Evolutionary conservation across 805 yeast genomes (phyloP), one percentile per base, ranked within the genome.

Genomic region (Candida krabiensis): DNA sequence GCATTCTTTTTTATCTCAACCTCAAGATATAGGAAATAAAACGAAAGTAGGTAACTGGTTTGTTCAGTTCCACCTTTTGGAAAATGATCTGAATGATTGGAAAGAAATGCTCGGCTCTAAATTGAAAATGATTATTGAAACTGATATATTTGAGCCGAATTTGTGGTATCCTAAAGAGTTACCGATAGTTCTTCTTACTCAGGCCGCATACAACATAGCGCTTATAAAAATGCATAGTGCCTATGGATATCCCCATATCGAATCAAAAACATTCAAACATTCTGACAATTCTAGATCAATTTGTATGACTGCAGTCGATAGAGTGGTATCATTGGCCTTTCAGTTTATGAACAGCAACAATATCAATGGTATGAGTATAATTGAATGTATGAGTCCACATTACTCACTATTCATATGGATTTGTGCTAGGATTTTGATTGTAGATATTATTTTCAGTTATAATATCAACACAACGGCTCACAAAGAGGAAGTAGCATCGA

Each of bases 351-450:
- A 30, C 8, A 19, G 29, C 13, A 40, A 38, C 19, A 33, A 37
- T 16, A 26, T 21, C 22, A 24, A 26, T 8, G 31, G 28, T 13
- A 26, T 24, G 7, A 30, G 24, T 16, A 17, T 35, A 11, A 28
- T 32, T 23, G 43, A 44, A 16, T 30, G 14, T 19, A 25, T 58
- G 17, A 66, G 68, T 1, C 67, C 66, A 5, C 55, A 51, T 27
- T 62, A 57, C 37, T 58, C 64, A 1, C 59, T 62, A 29, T 53
- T 43, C 30, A 49, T 61, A 12, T 63, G 67, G 67, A 56, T 62
- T 15, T 53, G 54, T 38, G 51, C 63, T 1, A 43, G 67, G 38
- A 52, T 63, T n/a, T 29, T 62, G 23, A 54, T 63, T 27, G 64
- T 58, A 12, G 57, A 61, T 37, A 50, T 38, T 25, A 49, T 51